These are phyloP conservation scores for Trichopus zeylanicus DNA, from an alignment of 116 monocot genomes.

Conservation along the genomic window DNA sequence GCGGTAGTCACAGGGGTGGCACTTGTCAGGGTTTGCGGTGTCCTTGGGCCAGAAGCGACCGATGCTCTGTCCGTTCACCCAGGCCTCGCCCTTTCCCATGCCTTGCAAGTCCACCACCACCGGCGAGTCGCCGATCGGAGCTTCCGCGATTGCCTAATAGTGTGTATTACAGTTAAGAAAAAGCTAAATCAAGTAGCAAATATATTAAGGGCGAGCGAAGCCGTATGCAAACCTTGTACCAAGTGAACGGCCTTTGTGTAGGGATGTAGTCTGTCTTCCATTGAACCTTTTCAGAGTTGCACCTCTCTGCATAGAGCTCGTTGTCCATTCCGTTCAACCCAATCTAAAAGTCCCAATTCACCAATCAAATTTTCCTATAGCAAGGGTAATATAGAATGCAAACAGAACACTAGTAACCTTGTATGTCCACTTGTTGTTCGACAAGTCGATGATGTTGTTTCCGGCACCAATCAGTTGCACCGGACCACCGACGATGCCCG, in stretches of 20 bases:
- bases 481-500: neutral
- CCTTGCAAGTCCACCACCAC: slow-evolving; percentile 3
- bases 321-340: neutral
- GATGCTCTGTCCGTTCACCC: neutral
- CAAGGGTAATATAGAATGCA: too few species aligned
- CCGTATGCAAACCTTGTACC: neutral
- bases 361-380: too few species aligned
- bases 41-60: neutral
- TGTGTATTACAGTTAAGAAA: neutral
- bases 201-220: neutral
- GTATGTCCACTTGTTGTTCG: neutral
- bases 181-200: neutral
- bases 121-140: neutral
- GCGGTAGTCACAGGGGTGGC: slow-evolving; percentile 25
- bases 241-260: neutral
- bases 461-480: neutral
- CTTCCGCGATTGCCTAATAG: neutral
- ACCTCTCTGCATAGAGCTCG: neutral
- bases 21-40: slow-evolving; percentile 1
- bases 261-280: slow-evolving; percentile 3
- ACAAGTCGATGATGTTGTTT: neutral
- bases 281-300: neutral
- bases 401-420: neutral
- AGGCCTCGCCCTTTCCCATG: neutral
- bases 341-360: too few species aligned